These are phyloP conservation scores for Globisporangium emineosum DNA, from an alignment of 352 stramenopile genomes.

Conservation along the genomic window DNA sequence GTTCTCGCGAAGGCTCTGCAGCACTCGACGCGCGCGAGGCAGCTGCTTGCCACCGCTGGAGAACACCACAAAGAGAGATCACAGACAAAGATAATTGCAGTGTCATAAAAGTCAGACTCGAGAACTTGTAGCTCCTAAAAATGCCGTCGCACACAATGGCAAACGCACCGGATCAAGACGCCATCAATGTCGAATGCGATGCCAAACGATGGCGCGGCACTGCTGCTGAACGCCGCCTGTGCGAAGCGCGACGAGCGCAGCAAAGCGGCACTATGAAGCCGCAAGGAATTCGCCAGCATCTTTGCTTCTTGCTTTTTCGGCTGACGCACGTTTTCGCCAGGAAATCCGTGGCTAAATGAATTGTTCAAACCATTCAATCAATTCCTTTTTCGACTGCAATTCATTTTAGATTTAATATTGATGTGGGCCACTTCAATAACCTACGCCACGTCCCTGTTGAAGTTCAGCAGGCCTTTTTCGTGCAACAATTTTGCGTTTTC, in stretches of 20 bases:
- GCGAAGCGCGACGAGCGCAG: not conserved
- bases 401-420: not conserved
- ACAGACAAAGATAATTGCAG: not conserved
- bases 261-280: not conserved
- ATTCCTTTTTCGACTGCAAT: not conserved
- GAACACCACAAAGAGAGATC: not conserved
- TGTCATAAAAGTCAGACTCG: not conserved
- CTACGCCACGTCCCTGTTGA: too few relatives aligned
- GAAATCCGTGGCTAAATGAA: not conserved
- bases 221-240: not conserved
- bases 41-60: slow-evolving; percentile 66
- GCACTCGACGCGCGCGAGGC: slow-evolving; percentile 56
- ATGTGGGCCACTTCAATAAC: not conserved
- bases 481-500: too few relatives aligned
- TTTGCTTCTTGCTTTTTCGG: not conserved
- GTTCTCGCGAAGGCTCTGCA: slow-evolving; percentile 57
- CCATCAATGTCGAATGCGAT: slow-evolving; percentile 92
- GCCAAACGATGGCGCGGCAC: slow-evolving; percentile 44
- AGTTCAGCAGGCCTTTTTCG: too few relatives aligned
- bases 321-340: not conserved
- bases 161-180: slow-evolving; percentile 78
- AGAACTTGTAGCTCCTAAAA: not conserved
- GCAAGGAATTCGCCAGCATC: slow-evolving; percentile 1
- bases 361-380: not conserved
- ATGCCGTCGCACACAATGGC: not conserved